These are phyloP conservation scores for Scedosporium dehoogii DNA, from an alignment of 2,329 filamentous ascomycete species.

Conservation along the genomic window DNA sequence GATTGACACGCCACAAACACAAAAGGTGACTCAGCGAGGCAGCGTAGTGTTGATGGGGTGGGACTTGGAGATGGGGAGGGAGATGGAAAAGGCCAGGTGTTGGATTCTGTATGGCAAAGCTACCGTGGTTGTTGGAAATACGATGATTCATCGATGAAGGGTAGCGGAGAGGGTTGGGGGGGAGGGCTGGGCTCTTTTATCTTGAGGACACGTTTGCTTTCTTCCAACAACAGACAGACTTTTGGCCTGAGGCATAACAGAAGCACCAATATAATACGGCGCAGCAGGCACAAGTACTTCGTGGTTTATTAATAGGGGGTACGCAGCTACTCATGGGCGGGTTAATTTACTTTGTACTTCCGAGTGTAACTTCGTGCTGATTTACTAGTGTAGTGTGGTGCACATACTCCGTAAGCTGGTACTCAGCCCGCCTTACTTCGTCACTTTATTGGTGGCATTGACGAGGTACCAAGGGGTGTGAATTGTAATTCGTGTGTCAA, in stretches of 20 bases:
- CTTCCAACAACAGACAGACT: background rate
- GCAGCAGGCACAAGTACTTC: too few relatives aligned
- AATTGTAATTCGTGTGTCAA: too few relatives aligned
- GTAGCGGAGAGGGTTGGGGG: constrained; percentile 7
- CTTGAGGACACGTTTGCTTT: constrained; percentile 19
- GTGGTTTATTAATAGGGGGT: too few relatives aligned
- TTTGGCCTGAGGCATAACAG: background rate
- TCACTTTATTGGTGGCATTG: too few relatives aligned
- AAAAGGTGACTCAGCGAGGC: too few relatives aligned
- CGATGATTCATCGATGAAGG: background rate
- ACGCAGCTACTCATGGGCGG: too few relatives aligned
- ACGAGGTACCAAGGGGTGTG: too few relatives aligned
- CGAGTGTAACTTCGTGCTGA: background rate
- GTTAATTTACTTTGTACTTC: background rate
- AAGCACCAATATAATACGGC: background rate
- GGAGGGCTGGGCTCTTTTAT: constrained; percentile 23
- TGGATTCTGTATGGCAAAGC: background rate
- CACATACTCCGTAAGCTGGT: background rate
- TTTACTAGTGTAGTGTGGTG: too few relatives aligned
- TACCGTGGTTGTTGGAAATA: background rate
- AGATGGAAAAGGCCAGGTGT: background rate
- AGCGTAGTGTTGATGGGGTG: constrained; percentile 13
- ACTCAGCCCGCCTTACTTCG: background rate
- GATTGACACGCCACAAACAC: too few relatives aligned
- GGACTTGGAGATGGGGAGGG: constrained; percentile 11